These are phyloP conservation scores for Raphanus sativus DNA, from an alignment of 345 rosid genomes.

Conservation along the genomic window DNA sequence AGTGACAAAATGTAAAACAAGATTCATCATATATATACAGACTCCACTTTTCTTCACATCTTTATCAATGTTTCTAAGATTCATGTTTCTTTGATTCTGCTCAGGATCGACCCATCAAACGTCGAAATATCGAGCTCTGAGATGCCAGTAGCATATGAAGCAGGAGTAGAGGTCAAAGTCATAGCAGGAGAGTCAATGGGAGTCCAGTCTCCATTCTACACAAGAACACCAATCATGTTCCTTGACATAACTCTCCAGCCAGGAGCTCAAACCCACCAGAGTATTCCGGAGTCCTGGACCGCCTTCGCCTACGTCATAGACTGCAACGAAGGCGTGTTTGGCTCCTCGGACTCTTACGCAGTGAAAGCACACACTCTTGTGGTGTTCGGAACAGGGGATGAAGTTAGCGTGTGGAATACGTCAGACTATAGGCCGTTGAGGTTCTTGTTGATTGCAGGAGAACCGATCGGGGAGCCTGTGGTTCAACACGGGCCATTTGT, in stretches of 20 bases:
- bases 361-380: constrained; percentile 50
- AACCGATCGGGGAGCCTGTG: constrained; percentile 73
- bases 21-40: background rate
- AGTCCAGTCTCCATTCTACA: constrained; percentile 55
- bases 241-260: constrained; percentile 72
- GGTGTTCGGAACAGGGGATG: constrained; percentile 63
- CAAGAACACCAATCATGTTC: constrained; percentile 77
- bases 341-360: constrained; percentile 40
- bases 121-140: constrained; percentile 50
- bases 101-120: constrained; percentile 76
- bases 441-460: constrained; percentile 66
- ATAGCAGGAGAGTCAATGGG: no score
- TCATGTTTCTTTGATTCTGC: background rate
- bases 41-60: background rate
- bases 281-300: constrained; percentile 71
- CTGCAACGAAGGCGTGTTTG: constrained; percentile 65
- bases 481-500: constrained; percentile 83
- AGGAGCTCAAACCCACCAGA: constrained; percentile 51
- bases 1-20: constrained; percentile 65
- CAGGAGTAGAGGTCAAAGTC: constrained; percentile 44
- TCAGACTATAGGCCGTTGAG: constrained; percentile 50
- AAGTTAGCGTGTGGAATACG: constrained; percentile 59
- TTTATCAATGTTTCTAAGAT: constrained; percentile 5
- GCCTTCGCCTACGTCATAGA: constrained; percentile 63
- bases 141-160: constrained; percentile 53